These are phyloP conservation scores for Phytophthora quininea DNA, from an alignment of 352 stramenopile species.

Conservation along the genomic window DNA sequence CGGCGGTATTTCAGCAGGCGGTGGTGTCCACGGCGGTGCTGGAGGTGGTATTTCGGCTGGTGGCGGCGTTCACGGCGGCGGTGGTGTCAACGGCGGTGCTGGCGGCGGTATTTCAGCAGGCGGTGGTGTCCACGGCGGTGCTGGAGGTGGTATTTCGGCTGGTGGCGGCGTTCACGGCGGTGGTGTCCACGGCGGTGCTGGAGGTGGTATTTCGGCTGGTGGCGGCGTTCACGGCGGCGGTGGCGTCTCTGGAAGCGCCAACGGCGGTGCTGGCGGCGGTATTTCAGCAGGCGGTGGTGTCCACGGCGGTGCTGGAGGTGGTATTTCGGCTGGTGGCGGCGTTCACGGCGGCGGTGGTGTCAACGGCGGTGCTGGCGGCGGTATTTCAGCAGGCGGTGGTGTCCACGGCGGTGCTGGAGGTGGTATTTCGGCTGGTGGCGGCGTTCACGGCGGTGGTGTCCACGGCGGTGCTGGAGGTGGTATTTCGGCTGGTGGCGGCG, in stretches of 20 bases:
- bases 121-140: slow-evolving; percentile 1
- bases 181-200: neutral
- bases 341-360: neutral
- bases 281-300: neutral
- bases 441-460: slow-evolving; percentile 5
- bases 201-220: neutral
- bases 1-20: neutral
- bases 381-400: neutral
- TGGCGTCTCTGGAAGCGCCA: too few relatives aligned
- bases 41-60: neutral
- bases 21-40: neutral
- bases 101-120: neutral
- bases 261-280: neutral
- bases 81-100: neutral
- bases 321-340: neutral
- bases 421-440: neutral
- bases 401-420: neutral
- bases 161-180: too few relatives aligned
- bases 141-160: neutral
- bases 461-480: neutral
- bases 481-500: neutral
- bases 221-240: too few relatives aligned
- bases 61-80: neutral
- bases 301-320: neutral
- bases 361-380: neutral